A percentile compares a stretch with the other conserved stretches of the same genome.
These are phyloP conservation scores for Inga leiocalycina DNA, from an alignment of 306 rosid species.

Conservation along the genomic window DNA sequence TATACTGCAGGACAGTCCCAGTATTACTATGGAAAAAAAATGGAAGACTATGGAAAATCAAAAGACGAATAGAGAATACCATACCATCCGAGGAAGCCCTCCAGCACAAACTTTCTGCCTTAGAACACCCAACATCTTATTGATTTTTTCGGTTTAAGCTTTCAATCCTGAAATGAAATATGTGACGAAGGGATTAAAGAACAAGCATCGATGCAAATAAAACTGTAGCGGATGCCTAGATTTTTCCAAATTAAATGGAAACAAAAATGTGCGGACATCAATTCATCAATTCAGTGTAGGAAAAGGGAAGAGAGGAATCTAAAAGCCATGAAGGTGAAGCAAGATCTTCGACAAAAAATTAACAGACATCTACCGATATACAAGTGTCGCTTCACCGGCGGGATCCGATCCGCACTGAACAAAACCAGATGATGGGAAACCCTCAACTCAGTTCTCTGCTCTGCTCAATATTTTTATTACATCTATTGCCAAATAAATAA, in stretches of 20 bases:
- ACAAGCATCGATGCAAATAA: background rate
- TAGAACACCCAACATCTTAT: constrained; percentile 66
- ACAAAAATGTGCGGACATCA: background rate
- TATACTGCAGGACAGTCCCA: constrained; percentile 50
- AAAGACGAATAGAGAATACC: background rate
- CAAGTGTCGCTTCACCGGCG: background rate
- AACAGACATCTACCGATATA: background rate
- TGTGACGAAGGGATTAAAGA: background rate
- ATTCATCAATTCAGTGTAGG: background rate
- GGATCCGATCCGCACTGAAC: background rate
- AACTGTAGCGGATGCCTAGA: background rate
- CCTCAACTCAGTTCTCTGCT: background rate
- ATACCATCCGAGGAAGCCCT: constrained; percentile 50
- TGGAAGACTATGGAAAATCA: background rate
- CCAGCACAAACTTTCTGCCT: constrained; percentile 60
- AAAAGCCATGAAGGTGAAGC: background rate
- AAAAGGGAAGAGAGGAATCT: background rate
- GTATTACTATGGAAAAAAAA: background rate
- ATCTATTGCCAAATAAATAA: background rate
- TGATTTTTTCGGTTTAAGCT: constrained; percentile 5
- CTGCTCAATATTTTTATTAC: background rate
- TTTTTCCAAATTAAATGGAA: background rate
- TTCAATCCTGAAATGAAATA: background rate
- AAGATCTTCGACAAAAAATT: background rate
- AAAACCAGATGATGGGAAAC: background rate